Conservation (phyloP, 345 rosid genomes). For the Camelina neglecta region DNA sequence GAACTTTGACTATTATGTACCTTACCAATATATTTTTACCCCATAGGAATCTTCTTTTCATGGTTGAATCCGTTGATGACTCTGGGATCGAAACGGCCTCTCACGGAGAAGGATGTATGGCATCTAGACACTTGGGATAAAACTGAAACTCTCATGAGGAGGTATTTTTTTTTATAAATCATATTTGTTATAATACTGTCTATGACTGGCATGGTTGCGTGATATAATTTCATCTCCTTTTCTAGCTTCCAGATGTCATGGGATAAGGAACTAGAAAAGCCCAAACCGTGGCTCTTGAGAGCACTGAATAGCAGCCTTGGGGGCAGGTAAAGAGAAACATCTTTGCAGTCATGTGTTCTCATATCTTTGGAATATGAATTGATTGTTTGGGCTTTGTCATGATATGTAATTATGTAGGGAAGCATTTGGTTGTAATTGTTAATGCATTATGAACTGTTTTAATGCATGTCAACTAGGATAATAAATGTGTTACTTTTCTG, state of each 20-base stretch:
- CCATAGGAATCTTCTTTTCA: constrained; percentile 63
- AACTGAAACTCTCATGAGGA: constrained; percentile 75
- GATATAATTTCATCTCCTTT: constrained; percentile 35
- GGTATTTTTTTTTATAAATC: constrained; percentile 47
- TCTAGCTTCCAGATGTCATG: constrained; percentile 84
- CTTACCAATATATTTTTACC: background rate
- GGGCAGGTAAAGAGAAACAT: constrained; percentile 63
- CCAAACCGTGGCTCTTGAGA: constrained; percentile 94
- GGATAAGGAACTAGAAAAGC: constrained; percentile 74
- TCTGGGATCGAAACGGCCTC: constrained; percentile 84
- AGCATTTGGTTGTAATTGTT: constrained; percentile 3
- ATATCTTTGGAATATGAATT: constrained; percentile 6
- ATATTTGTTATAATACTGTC: constrained; percentile 29
- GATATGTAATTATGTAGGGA: constrained; percentile 1
- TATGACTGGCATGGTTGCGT: constrained; percentile 31
- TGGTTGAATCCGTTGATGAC: constrained; percentile 95
- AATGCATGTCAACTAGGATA: constrained; percentile 21
- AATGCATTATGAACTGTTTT: constrained; percentile 6
- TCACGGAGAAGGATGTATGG: constrained; percentile 96
- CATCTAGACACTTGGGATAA: constrained; percentile 91
- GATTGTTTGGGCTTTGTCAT: constrained; percentile 22
- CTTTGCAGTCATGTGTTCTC: constrained; percentile 24
- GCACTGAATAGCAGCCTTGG: constrained; percentile 85
- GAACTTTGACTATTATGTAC: constrained; percentile 7
- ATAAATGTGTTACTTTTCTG: constrained; percentile 15